Base-by-base conservation (phyloP, 257 asterid genomes). In the Phtheirospermum japonicum region DNA sequence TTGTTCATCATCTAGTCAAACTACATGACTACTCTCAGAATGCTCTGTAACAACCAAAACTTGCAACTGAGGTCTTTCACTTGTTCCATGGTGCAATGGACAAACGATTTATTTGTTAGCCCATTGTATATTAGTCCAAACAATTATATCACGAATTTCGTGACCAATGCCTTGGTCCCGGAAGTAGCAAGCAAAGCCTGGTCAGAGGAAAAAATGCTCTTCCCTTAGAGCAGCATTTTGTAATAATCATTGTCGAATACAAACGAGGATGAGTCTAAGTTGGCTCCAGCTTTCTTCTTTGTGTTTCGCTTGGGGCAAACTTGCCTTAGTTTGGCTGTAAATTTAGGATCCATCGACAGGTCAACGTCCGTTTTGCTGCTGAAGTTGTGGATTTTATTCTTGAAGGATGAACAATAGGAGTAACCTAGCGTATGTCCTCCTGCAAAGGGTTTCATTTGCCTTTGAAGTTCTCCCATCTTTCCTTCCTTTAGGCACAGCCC, bases 341-440 rank as follows among this genome's bases (percentile, higher is more conserved):
- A 85, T 3, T 88, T 77, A 4, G 80, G 63, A 20, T 79, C 73
- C 74, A 85, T 0, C 4, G 91, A 67, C 0, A 95, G 96, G 39
- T 90, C 96, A 3, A 85, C 67, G 12, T 75, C 75, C 14, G 61
- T 74, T 33, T 50, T 59, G 7, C 16, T 59, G 80, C 72, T 79
- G 68, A 90, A 90, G 50, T 79, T 80, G 83, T 87, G 91, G 80
- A 90, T 85, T 64, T 95, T 76, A 66, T 87, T 90, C 59, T 87
- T 85, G 86, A 90, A 87, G 9, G 96, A 90, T 17, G 88, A 83
- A 40, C 96, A 90, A 55, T 85, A 95, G 66, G 97, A 77, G 78
- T 87, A 90, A 4, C 96, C 97, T 0, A 87, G 87, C 5, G 94
- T 90, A 69, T 90, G 97, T 4, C 97, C 97, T 74, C 97, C 96